Evolutionary conservation across 768 basidiomycete genomes (phyloP).

Genomic region (Lenzites betulinus): DNA sequence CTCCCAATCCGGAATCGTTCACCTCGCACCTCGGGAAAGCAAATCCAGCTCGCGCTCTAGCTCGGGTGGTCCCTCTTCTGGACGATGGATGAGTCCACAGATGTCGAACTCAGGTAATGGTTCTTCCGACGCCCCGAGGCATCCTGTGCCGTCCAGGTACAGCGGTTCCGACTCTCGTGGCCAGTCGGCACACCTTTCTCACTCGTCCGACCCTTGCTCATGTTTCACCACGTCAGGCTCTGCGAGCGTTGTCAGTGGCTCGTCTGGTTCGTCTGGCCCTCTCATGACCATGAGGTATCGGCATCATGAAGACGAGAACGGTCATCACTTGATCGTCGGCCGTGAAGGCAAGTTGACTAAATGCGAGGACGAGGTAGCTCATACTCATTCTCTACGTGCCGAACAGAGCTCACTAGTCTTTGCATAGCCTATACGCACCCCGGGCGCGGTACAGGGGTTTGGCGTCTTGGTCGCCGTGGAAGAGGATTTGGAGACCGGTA

Average conservation of each 20-base stretch:
- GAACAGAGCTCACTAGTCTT: neutral
- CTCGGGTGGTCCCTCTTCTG: slow-evolving; percentile 7
- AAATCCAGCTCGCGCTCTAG: slow-evolving; percentile 10
- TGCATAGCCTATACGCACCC: slow-evolving; percentile 72
- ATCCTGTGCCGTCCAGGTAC: neutral
- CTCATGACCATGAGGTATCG: slow-evolving; percentile 65
- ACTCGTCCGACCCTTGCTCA: slow-evolving; percentile 3
- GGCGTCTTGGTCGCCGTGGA: slow-evolving; percentile 78
- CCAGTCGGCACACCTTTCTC: slow-evolving; percentile 4
- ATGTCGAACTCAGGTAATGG: slow-evolving; percentile 6
- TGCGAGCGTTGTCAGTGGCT: slow-evolving; percentile 16
- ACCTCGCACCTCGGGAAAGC: slow-evolving; percentile 27
- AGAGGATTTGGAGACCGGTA: slow-evolving; percentile 53
- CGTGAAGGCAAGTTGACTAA: slow-evolving; percentile 62
- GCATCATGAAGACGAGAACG: slow-evolving; percentile 62
- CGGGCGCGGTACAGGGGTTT: slow-evolving; percentile 81
- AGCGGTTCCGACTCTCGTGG: slow-evolving; percentile 3
- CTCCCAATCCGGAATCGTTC: slow-evolving; percentile 33
- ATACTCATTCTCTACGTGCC: too few relatives aligned
- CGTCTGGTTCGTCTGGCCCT: slow-evolving; percentile 32
- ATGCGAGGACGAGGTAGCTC: slow-evolving; percentile 72
- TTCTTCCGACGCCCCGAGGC: slow-evolving; percentile 15
- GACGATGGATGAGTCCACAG: neutral
- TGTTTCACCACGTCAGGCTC: slow-evolving; percentile 11
- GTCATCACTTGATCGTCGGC: slow-evolving; percentile 70